Conservation (phyloP, 345 rosid genomes). For the Acer campestre region DNA sequence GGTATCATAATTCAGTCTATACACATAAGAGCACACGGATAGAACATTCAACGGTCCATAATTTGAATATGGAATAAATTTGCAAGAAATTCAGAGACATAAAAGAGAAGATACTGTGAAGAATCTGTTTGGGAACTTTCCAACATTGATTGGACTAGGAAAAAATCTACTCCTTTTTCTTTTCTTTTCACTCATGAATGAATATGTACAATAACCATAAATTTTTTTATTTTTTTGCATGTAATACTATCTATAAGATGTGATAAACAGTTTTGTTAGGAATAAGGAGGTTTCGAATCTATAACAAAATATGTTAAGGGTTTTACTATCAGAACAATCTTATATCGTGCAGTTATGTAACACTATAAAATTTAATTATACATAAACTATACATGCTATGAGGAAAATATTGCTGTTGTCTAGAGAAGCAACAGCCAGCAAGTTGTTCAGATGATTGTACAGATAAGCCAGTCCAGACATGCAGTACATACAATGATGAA, state of each 20-base stretch:
- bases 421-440: neutral
- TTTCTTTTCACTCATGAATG: neutral
- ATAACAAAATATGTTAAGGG: too few relatives aligned
- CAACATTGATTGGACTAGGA: slow-evolving; percentile 21
- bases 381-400: neutral
- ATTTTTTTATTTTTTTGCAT: too few relatives aligned
- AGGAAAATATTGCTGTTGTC: neutral
- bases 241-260: too few relatives aligned
- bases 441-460: slow-evolving; percentile 9
- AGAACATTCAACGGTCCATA: too few relatives aligned
- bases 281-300: too few relatives aligned
- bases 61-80: neutral
- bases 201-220: too few relatives aligned
- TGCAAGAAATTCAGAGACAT: slow-evolving; percentile 21
- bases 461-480: slow-evolving; percentile 13
- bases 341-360: too few relatives aligned
- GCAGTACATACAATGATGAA: slow-evolving; percentile 22
- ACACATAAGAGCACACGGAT: too few relatives aligned
- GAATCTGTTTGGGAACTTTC: slow-evolving; percentile 32
- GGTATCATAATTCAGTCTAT: too few relatives aligned
- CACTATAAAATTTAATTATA: too few relatives aligned
- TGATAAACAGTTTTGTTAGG: too few relatives aligned
- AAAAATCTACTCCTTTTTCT: slow-evolving; percentile 2
- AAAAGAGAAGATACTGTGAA: slow-evolving; percentile 20
- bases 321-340: too few relatives aligned